phyloP scores from a whole-genome alignment of 805 yeast species.

The Schwanniomyces polymorphus region DNA sequence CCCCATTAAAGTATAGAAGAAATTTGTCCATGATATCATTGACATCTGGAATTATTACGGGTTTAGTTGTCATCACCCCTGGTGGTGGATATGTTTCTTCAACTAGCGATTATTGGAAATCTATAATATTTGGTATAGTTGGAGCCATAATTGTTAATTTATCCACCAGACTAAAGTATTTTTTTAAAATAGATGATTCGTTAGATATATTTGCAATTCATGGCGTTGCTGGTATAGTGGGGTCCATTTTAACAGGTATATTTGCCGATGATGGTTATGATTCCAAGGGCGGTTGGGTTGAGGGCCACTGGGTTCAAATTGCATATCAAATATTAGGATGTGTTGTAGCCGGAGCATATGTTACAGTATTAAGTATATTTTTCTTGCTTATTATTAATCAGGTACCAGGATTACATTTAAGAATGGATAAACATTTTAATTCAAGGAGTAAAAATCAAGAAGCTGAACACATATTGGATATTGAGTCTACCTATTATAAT shows the following conservation, averaged over 20 bases:
- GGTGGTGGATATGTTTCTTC: constrained; percentile 42
- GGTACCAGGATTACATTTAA: constrained; percentile 41
- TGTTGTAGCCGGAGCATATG: constrained; percentile 33
- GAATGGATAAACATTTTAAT: constrained; percentile 41
- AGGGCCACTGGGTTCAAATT: constrained; percentile 39
- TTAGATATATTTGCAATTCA: constrained; percentile 45
- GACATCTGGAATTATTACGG: constrained; percentile 40
- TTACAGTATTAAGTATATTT: constrained; percentile 28
- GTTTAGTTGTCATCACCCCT: constrained; percentile 43
- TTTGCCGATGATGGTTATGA: constrained; percentile 33
- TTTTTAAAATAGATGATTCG: constrained; percentile 40
- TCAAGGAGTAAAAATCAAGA: constrained; percentile 21
- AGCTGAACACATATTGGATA: constrained; percentile 7
- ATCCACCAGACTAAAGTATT: constrained; percentile 41
- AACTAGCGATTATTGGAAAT: constrained; percentile 38
- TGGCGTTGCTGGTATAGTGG: constrained; percentile 41
- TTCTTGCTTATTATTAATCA: constrained; percentile 36
- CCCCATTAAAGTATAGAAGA: constrained; percentile 13
- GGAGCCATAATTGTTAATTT: constrained; percentile 38
- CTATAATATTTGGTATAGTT: constrained; percentile 36
- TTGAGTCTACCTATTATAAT: constrained; percentile 7
- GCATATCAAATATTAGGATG: constrained; percentile 41
- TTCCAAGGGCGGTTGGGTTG: constrained; percentile 42
- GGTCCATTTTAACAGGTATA: constrained; percentile 40
- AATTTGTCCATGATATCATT: constrained; percentile 39